Conservation (phyloP, 352 stramenopile species). For the Phytophthora tubulina region DNA sequence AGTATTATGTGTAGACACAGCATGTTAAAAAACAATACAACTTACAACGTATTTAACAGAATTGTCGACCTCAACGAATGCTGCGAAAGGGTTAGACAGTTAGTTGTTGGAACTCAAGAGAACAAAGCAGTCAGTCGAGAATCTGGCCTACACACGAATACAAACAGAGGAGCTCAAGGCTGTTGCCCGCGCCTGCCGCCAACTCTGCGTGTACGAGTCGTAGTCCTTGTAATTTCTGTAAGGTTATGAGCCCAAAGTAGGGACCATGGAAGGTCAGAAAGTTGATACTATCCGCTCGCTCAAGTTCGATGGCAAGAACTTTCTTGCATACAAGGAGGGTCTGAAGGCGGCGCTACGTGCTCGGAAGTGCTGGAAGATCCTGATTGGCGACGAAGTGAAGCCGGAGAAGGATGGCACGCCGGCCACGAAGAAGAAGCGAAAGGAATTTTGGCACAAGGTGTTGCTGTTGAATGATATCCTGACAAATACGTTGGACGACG, state of each 20-base stretch:
- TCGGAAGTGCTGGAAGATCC: conserved; percentile 24
- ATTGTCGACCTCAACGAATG: too few relatives aligned
- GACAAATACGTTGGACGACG: conserved; percentile 25
- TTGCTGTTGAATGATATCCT: conserved; percentile 23
- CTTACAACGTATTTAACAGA: too few relatives aligned
- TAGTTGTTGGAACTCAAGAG: too few relatives aligned
- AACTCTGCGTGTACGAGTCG: too few relatives aligned
- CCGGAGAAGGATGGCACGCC: conserved; percentile 8
- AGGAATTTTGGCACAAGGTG: conserved; percentile 8
- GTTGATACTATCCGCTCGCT: conserved; percentile 26
- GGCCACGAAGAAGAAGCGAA: background rate
- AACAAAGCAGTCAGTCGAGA: too few relatives aligned
- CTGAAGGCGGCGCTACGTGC: conserved; percentile 19
- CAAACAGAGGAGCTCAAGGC: too few relatives aligned
- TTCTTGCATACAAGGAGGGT: conserved; percentile 5
- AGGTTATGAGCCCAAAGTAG: conserved; percentile 22
- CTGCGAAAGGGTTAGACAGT: too few relatives aligned
- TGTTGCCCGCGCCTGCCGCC: too few relatives aligned
- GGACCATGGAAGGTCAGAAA: background rate
- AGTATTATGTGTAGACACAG: too few relatives aligned
- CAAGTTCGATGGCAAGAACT: conserved; percentile 15
- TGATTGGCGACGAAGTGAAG: conserved; percentile 5
- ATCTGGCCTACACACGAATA: too few relatives aligned
- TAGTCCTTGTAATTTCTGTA: background rate
- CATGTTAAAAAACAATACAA: too few relatives aligned